Evolutionary conservation across 768 basidiomycete species (phyloP).

Genomic region (Suillus spraguei): DNA sequence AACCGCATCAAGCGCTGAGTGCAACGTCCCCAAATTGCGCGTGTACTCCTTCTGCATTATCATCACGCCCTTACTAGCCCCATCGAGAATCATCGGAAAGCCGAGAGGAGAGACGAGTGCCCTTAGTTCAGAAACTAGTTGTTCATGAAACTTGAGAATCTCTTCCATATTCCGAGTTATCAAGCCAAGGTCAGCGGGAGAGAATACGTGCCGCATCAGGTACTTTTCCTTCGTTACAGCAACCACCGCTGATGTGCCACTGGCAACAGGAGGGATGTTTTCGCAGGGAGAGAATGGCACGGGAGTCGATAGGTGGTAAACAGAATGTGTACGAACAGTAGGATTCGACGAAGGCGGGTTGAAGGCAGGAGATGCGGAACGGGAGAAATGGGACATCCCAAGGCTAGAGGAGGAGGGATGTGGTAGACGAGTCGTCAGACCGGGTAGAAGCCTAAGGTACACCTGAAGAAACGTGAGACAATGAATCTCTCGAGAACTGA

Average conservation of each 20-base stretch:
- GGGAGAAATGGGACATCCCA: conserved; percentile 33
- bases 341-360: conserved; percentile 46
- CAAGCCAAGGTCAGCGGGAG: conserved; percentile 55
- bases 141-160: conserved; percentile 68
- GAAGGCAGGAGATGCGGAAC: conserved; percentile 42
- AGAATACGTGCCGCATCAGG: conserved; percentile 52
- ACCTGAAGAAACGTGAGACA: conserved; percentile 45
- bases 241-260: neutral
- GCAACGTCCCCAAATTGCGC: conserved; percentile 49
- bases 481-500: neutral
- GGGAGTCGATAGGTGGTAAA: conserved; percentile 36
- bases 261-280: neutral
- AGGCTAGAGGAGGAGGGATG: conserved; percentile 25
- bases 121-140: conserved; percentile 58
- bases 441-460: conserved; percentile 61
- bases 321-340: conserved; percentile 46
- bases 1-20: conserved; percentile 36
- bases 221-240: conserved; percentile 27
- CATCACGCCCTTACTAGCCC: conserved; percentile 15
- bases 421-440: conserved; percentile 38
- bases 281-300: conserved; percentile 26
- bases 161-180: conserved; percentile 71
- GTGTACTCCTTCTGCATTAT: conserved; percentile 10
- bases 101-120: conserved; percentile 53
- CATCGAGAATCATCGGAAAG: conserved; percentile 39